Conservation (phyloP, 176 grass and related monocot species). For the Oropetium thomaeum region DNA sequence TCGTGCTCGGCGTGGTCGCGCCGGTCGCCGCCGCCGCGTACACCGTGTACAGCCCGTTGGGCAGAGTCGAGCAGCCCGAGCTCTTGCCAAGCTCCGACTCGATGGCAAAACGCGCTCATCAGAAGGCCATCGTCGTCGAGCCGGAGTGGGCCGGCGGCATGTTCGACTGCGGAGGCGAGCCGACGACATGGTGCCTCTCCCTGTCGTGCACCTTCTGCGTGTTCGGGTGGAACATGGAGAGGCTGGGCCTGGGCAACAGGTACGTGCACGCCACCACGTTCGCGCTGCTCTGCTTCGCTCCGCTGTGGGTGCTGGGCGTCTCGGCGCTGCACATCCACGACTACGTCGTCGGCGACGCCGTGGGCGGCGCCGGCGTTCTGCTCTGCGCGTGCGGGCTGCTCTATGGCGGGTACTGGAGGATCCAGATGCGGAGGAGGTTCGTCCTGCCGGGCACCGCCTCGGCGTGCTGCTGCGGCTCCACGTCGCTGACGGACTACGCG, state of each 20-base stretch:
- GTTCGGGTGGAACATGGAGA: constrained; percentile 81
- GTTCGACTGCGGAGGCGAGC: constrained; percentile 36
- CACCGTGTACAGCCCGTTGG: constrained; percentile 55
- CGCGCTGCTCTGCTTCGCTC: constrained; percentile 66
- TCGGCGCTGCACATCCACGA: constrained; percentile 61
- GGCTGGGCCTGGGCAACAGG: constrained; percentile 64
- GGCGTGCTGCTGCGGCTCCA: neutral
- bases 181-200: constrained; percentile 29
- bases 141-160: constrained; percentile 65
- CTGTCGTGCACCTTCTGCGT: constrained; percentile 68
- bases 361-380: constrained; percentile 46
- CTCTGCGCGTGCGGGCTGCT: constrained; percentile 58
- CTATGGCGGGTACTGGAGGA: constrained; percentile 78
- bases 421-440: constrained; percentile 62
- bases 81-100: no score
- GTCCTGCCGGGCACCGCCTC: constrained; percentile 43
- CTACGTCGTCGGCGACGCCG: constrained; percentile 37
- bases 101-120: no score
- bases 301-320: constrained; percentile 67
- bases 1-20: constrained; percentile 39
- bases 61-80: constrained; percentile 8
- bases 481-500: neutral
- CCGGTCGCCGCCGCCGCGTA: constrained; percentile 56
- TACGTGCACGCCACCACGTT: constrained; percentile 68
- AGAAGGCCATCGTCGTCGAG: no score